A percentile compares a stretch with the other conserved stretches of the same genome.
These are phyloP conservation scores for Toxicodendron radicans DNA, from an alignment of 345 rosid genomes.

Conservation along the genomic window DNA sequence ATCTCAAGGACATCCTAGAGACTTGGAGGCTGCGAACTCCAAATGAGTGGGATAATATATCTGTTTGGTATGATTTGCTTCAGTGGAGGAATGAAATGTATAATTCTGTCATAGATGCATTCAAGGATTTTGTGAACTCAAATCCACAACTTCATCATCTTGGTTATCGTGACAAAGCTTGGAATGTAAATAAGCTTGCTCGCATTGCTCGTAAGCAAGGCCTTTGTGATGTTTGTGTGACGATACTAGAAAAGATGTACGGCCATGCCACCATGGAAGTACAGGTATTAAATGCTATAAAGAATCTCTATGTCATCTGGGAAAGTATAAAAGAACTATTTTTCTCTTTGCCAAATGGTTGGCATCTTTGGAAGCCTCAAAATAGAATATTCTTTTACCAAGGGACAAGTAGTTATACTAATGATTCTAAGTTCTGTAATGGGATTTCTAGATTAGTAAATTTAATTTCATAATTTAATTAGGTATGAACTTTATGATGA, in stretches of 20 bases:
- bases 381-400: not conserved
- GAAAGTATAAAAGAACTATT: not conserved
- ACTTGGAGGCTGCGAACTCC: slow-evolving; percentile 99
- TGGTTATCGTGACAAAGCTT: slow-evolving; percentile 97
- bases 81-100: slow-evolving; percentile 99
- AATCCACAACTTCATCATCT: slow-evolving; percentile 93
- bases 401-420: not conserved
- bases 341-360: not conserved
- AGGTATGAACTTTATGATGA: not conserved
- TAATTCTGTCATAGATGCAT: slow-evolving; percentile 87
- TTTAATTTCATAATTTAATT: not conserved
- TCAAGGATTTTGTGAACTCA: slow-evolving; percentile 71
- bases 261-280: slow-evolving; percentile 99
- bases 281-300: slow-evolving; percentile 56
- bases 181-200: slow-evolving; percentile 99
- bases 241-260: slow-evolving; percentile 93
- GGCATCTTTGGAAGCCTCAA: not conserved
- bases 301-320: not conserved
- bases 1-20: slow-evolving; percentile 95
- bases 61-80: slow-evolving; percentile 95
- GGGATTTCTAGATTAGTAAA: not conserved
- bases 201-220: slow-evolving; percentile 96
- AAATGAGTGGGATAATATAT: slow-evolving; percentile 98
- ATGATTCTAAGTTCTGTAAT: not conserved
- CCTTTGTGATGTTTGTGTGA: slow-evolving; percentile 90